Conservation (phyloP, 129 eudicot species). For the Chrysanthemum lavandulifolium region DNA sequence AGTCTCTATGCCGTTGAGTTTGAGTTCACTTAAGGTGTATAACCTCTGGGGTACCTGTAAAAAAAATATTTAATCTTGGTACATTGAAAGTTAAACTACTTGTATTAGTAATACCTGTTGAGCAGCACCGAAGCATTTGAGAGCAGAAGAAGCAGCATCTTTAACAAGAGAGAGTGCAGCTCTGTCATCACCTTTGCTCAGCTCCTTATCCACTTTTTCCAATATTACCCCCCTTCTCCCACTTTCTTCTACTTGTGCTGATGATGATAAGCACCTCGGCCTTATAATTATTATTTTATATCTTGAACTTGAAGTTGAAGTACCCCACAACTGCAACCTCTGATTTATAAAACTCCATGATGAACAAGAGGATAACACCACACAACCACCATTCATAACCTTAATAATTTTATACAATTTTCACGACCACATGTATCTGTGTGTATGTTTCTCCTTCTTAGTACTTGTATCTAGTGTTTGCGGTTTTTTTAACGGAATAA, state of each 20-base stretch:
- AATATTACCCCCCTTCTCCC: constrained; percentile 40
- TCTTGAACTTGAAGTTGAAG: constrained; percentile 15
- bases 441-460: too few species aligned
- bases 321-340: neutral
- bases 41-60: constrained; percentile 89
- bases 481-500: too few species aligned
- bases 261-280: constrained; percentile 17
- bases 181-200: constrained; percentile 69
- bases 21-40: constrained; percentile 74
- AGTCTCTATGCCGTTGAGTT: constrained; percentile 78
- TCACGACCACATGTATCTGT: too few species aligned
- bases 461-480: too few species aligned
- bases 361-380: too few species aligned
- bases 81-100: too few species aligned
- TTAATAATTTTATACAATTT: too few species aligned
- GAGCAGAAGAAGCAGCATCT: constrained; percentile 62
- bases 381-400: too few species aligned
- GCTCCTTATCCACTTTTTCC: constrained; percentile 74
- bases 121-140: constrained; percentile 83
- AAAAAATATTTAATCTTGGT: too few species aligned
- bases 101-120: constrained; percentile 56
- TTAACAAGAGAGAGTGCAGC: constrained; percentile 67
- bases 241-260: constrained; percentile 2
- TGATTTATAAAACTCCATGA: too few species aligned
- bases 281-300: neutral